phyloP scores from a whole-genome alignment of 1,284 basidiomycete species.

The Puccinia brachypodii region DNA sequence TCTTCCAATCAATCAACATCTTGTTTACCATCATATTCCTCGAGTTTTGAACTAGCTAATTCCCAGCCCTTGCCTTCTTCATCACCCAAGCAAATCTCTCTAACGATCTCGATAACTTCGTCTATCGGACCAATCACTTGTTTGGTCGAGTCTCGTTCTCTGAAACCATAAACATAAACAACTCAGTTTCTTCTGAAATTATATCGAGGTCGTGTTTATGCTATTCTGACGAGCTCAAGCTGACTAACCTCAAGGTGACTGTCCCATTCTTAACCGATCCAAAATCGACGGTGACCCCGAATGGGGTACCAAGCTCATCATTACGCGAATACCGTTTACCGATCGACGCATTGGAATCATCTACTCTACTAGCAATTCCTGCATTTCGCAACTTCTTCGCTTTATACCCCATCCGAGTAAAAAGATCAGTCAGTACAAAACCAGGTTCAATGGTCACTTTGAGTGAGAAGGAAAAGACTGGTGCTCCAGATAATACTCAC shows the following conservation, averaged over 20 bases:
- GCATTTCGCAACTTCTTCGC: constrained; percentile 80
- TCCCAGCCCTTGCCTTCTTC: constrained; percentile 31
- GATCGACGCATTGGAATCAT: constrained; percentile 92
- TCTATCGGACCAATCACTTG: constrained; percentile 47
- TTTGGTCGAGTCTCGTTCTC: constrained; percentile 47
- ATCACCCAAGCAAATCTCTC: constrained; percentile 38
- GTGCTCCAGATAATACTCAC: constrained; percentile 63
- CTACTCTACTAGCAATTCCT: constrained; percentile 87
- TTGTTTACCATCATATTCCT: constrained; percentile 45
- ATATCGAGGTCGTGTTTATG: too few species aligned
- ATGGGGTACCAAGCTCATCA: constrained; percentile 97
- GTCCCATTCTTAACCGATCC: constrained; percentile 84
- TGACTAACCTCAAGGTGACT: constrained; percentile 71
- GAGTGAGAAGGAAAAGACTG: background rate
- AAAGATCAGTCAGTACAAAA: constrained; percentile 50
- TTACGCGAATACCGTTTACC: constrained; percentile 96
- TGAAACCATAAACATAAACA: background rate
- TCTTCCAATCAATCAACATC: constrained; percentile 24
- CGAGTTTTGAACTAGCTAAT: constrained; percentile 29
- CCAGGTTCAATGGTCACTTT: background rate
- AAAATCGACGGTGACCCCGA: constrained; percentile 94
- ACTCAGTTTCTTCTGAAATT: too few species aligned
- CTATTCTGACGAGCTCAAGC: too few species aligned
- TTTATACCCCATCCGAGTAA: constrained; percentile 56
- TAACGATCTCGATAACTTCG: constrained; percentile 31